Evolutionary conservation across 2,329 filamentous ascomycete genomes (phyloP).

Genomic region (Arthrocladium fulminans): DNA sequence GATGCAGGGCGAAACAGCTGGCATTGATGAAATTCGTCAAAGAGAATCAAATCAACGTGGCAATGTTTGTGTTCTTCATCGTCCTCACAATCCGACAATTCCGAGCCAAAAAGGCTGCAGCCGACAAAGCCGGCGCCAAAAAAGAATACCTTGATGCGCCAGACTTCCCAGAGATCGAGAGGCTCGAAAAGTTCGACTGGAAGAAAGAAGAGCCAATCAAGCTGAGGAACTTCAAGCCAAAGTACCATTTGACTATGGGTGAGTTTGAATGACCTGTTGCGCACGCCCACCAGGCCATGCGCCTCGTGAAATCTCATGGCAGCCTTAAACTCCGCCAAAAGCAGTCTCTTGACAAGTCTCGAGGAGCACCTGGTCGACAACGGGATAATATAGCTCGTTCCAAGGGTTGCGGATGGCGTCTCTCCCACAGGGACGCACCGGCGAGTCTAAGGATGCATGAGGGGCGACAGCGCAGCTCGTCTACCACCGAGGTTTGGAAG

Average conservation of each 20-base stretch:
- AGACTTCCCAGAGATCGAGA: conserved; percentile 27
- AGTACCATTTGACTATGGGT: conserved; percentile 58
- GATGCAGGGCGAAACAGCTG: not conserved
- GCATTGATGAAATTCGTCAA: not conserved
- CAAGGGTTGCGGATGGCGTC: too few relatives aligned
- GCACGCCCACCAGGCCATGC: not conserved
- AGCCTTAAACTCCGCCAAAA: not conserved
- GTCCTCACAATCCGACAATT: conserved; percentile 14
- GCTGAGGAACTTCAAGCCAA: conserved; percentile 51
- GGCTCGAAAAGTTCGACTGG: conserved; percentile 45
- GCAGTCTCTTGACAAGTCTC: conserved; percentile 1
- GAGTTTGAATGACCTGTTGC: conserved; percentile 14
- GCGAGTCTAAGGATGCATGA: too few relatives aligned
- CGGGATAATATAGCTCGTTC: too few relatives aligned
- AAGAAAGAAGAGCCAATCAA: conserved; percentile 43
- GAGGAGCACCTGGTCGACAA: too few relatives aligned
- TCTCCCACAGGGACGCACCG: too few relatives aligned
- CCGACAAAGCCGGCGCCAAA: conserved; percentile 14
- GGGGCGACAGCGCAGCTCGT: not conserved
- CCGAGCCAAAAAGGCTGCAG: conserved; percentile 12
- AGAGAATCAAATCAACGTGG: conserved; percentile 8
- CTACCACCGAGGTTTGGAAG: not conserved
- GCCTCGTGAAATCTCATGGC: not conserved
- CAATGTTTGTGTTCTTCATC: conserved; percentile 6
- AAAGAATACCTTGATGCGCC: conserved; percentile 18